phyloP scores from a whole-genome alignment of 2,329 filamentous ascomycete genomes.

The Talaromyces atroroseus region DNA sequence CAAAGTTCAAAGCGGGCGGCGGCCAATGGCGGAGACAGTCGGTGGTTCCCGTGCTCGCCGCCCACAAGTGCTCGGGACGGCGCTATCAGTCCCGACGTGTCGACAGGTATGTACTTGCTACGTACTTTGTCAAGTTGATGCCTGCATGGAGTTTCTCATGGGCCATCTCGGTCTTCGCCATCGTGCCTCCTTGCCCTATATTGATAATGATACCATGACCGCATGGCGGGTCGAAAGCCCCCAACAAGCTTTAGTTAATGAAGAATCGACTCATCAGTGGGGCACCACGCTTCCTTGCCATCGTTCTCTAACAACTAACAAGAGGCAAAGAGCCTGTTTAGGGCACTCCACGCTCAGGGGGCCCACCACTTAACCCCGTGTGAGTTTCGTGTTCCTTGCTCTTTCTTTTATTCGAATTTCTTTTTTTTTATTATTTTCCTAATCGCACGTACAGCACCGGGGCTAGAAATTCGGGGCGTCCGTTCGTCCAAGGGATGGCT shows the following conservation, averaged over 20 bases:
- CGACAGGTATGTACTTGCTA: no score
- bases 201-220: not conserved
- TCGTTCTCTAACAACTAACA: not conserved
- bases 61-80: no score
- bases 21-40: not conserved
- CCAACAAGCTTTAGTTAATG: not conserved
- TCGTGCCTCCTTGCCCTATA: not conserved
- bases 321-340: conserved; percentile 1
- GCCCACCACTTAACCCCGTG: not conserved
- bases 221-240: not conserved
- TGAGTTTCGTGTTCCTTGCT: not conserved
- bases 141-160: not conserved
- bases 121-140: no score
- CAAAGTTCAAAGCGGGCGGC: not conserved
- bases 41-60: not conserved
- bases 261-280: conserved; percentile 5
- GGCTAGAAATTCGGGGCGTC: not conserved
- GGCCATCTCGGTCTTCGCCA: not conserved
- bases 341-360: not conserved
- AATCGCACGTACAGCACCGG: not conserved
- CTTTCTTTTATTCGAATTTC: not conserved
- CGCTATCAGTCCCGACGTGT: no score
- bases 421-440: not conserved
- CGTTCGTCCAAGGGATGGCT: conserved; percentile 9
- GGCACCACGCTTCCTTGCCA: conserved; percentile 1